These are phyloP conservation scores for Rhodotorula graminis DNA, from an alignment of 768 basidiomycete species.

Conservation along the genomic window DNA sequence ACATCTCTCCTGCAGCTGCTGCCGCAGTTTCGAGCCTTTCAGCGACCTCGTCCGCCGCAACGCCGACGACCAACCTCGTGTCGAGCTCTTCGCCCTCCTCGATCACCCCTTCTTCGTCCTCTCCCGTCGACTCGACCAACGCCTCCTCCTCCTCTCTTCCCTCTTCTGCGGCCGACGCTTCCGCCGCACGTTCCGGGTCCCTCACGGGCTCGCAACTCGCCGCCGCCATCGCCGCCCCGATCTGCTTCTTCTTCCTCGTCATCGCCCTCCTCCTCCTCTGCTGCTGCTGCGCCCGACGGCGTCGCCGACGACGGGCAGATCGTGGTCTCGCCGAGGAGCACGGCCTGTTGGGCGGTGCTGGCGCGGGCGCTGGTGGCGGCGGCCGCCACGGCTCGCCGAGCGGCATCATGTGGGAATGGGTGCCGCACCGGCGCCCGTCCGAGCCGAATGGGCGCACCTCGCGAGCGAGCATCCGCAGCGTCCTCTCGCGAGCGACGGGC, in stretches of 20 bases:
- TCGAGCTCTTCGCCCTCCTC: no score
- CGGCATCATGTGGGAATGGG: slow-evolving; percentile 8
- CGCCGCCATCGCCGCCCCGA: slow-evolving; percentile 23
- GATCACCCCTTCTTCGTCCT: background rate
- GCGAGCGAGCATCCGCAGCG: slow-evolving; percentile 2
- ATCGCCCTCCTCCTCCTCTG: background rate
- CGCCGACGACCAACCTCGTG: no score
- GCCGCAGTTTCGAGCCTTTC: no score
- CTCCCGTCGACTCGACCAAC: background rate
- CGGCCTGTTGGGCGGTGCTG: background rate
- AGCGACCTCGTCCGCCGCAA: no score
- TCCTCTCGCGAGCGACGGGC: background rate
- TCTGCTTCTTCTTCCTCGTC: slow-evolving; percentile 22
- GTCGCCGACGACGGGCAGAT: background rate
- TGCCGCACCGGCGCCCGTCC: background rate
- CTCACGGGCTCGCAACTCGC: slow-evolving; percentile 27
- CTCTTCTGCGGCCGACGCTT: background rate
- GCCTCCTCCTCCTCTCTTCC: background rate
- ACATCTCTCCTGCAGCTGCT: background rate
- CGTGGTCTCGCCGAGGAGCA: background rate
- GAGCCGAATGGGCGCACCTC: background rate
- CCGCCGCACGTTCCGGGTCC: background rate
- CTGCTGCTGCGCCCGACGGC: slow-evolving; percentile 3
- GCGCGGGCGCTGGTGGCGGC: background rate
- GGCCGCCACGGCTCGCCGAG: background rate